Evolutionary conservation across 169 alveolate species (phyloP), one percentile per base, ranked within the genome.

Genomic region (Plasmodium yoelii): DNA sequence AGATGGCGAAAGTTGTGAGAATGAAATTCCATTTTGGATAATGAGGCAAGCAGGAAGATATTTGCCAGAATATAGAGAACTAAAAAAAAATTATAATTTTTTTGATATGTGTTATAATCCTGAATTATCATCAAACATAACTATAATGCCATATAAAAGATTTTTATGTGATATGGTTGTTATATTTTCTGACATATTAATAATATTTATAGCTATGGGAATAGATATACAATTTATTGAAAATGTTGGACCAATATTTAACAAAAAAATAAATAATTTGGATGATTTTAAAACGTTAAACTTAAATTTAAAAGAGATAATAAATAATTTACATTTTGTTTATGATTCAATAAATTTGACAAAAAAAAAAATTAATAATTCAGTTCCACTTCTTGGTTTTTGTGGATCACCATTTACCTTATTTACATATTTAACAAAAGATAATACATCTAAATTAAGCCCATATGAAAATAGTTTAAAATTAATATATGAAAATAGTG

Each of bases 21-120:
- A 73, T 15, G 95, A 90, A 24, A 80, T 93, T 13, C 98, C 97
- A 5, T 91, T 95, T 42, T 95, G 98, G 97, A 90, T 94, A 12
- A 95, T 95, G 98, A 22, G 98, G 15, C 96, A 95, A 61, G 97
- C 98, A 0, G 98, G 98, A 2, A 61, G 98, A 60, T 95, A 95
- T 72, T 88, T 95, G 22, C 96, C 96, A 2, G 98, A 95, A 64
- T 95, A 93, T 72, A 42, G 88, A 60, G 92, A 53, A 22, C 49
- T 93, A 46, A 67, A 95, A 42, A 87, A 74, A 15, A 82, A 80
- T 34, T 68, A 92, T 70, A 92, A 84, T 5, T 95, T 95, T 87
- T 90, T 95, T 55, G 89, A 90, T 60, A 93, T 95, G 67, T 95
- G 98, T 91, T 77, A 88, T 42, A 93, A 93, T 49, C 97, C 98